Evolutionary conservation across 1,284 basidiomycete genomes (phyloP).

Genomic region (Quambalaria eucalypti): DNA sequence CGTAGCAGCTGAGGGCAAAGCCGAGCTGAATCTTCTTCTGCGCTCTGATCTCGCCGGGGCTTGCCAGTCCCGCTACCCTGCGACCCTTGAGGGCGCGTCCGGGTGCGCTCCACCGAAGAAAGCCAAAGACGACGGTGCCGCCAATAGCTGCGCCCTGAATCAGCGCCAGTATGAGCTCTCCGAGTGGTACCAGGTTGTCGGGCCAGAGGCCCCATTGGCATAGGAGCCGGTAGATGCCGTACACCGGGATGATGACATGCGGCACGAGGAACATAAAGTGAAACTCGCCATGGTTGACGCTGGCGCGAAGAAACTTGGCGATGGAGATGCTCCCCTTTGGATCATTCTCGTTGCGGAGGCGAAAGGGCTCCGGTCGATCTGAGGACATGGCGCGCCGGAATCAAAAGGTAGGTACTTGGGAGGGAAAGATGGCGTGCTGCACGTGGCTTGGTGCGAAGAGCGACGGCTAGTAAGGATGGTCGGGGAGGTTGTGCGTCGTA

Average conservation of each 20-base stretch:
- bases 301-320: background rate
- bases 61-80: background rate
- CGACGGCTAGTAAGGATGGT: too few species aligned
- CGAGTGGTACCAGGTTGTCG: background rate
- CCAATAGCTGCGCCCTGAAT: background rate
- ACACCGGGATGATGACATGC: background rate
- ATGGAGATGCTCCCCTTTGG: background rate
- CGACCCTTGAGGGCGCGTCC: background rate
- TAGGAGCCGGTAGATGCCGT: background rate
- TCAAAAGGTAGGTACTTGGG: too few species aligned
- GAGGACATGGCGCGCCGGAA: slow-evolving; percentile 42
- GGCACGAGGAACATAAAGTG: background rate
- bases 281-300: background rate
- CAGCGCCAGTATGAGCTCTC: background rate
- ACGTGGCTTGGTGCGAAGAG: too few species aligned
- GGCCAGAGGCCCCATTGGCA: background rate
- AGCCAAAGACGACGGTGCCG: background rate
- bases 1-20: background rate
- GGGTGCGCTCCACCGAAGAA: background rate
- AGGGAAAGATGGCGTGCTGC: too few species aligned
- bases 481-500: too few species aligned
- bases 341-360: background rate
- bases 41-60: background rate
- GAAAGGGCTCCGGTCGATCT: background rate
- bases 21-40: slow-evolving; percentile 1